Base-by-base conservation (phyloP, 805 yeast genomes). In the Monosporozyma aquatica region DNA sequence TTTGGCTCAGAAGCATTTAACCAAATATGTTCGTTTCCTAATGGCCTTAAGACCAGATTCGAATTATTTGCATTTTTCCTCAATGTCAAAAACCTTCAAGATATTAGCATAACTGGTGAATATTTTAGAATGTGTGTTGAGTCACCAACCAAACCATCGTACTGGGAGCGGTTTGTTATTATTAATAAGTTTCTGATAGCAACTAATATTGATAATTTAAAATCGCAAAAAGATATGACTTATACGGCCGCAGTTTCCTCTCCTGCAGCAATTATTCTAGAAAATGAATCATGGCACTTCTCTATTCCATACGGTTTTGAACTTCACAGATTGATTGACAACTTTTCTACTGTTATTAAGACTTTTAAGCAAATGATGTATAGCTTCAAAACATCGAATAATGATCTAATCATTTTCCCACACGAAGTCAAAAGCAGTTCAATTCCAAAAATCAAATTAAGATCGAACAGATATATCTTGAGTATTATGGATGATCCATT, bases 401-500 rank as follows among this genome's bases (percentile, higher is more conserved):
- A 61, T 34, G 63, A 68, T 36, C 44, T 62, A 20, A 58, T 66
- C 5, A 67, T 70, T 10, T 50, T 53, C 37, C 76, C 76, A 14
- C 46, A 70, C 37, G 45, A 40, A 10, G 48, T 61, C 2, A 64
- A 57, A 14, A 65, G 62, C n/a, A 59, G 66, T 0, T 70, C 75
- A 0, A 65, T 90, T 6, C 89, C 89, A 11, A 65, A 63, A 17
- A 62, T 86, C 2, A 70, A 72, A 18, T 50, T 87, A 28, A 71
- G 65, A 33, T 68, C 94, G 0, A 67, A 67, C 5, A 66, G 74
- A 32, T 68, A 85, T 47, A 67, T 81, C 4, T 64, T 87, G 29
- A 70, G 81, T 20, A 69, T 87, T 48, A 95, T 85, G 43, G 95
- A 85, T 59, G 97, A 90, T 61, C 90, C 95, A 6, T 87, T 89